These are phyloP conservation scores for Rubroboletus satanas DNA, from an alignment of 768 basidiomycete genomes.

Conservation along the genomic window DNA sequence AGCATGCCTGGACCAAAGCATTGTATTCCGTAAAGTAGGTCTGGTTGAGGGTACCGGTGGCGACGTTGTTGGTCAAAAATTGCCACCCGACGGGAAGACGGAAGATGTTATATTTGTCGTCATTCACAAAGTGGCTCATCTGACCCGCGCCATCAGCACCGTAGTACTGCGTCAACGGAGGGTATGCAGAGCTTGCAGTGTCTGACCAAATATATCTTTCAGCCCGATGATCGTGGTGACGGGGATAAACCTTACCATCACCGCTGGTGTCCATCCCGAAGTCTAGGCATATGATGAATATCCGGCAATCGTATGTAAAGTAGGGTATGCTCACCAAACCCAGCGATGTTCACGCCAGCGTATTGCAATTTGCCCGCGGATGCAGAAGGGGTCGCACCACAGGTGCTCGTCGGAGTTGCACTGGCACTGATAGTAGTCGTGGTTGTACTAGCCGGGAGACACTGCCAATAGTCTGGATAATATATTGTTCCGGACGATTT, in stretches of 20 bases:
- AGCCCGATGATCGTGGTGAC: background rate
- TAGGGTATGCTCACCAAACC: slow-evolving; percentile 4
- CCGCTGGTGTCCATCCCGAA: slow-evolving; percentile 12
- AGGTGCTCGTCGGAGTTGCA: background rate
- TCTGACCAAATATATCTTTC: background rate
- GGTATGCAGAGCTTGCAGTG: slow-evolving; percentile 6
- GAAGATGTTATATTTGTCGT: slow-evolving; percentile 52
- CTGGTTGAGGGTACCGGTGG: slow-evolving; percentile 35
- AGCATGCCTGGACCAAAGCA: slow-evolving; percentile 8
- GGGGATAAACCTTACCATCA: background rate
- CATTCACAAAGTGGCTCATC: slow-evolving; percentile 53
- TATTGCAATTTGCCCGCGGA: slow-evolving; percentile 9
- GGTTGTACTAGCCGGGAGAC: background rate
- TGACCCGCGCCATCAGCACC: slow-evolving; percentile 35
- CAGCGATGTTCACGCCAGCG: slow-evolving; percentile 13
- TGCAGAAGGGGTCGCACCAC: background rate
- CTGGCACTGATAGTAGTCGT: background rate
- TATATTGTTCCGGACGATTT: background rate
- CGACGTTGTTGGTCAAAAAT: slow-evolving; percentile 39
- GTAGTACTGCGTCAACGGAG: slow-evolving; percentile 4
- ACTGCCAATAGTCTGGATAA: slow-evolving; percentile 9
- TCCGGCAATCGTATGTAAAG: background rate
- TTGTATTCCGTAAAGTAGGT: slow-evolving; percentile 7
- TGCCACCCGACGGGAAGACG: slow-evolving; percentile 60
- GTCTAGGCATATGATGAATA: background rate